Evolutionary conservation across 2,329 filamentous ascomycete genomes (phyloP).

Genomic region (Aspergillus chevalieri): DNA sequence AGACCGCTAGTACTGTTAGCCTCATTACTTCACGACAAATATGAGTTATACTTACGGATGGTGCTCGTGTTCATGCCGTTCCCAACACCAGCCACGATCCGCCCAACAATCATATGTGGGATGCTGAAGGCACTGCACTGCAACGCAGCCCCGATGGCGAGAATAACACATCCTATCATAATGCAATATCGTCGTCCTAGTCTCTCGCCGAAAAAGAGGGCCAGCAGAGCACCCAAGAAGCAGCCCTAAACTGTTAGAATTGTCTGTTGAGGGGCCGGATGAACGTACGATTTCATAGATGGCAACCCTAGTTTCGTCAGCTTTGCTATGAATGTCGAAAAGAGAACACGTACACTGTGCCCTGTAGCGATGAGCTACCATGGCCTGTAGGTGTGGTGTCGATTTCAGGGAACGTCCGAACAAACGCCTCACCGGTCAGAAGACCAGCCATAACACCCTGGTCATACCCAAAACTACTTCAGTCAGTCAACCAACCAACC

Average conservation of each 20-base stretch:
- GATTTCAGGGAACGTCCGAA: constrained; percentile 21
- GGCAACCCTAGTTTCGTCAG: constrained; percentile 24
- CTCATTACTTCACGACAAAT: background rate
- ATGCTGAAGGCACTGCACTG: constrained; percentile 30
- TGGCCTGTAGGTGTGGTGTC: constrained; percentile 25
- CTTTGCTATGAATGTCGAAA: background rate
- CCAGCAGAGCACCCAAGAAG: constrained; percentile 49
- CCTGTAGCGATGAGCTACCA: constrained; percentile 41
- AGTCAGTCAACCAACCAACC: constrained; percentile 1
- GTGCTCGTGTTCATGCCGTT: constrained; percentile 42
- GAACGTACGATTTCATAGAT: constrained; percentile 39
- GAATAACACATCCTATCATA: constrained; percentile 35
- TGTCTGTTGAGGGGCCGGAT: background rate
- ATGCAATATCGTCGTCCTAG: constrained; percentile 46
- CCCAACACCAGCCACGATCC: constrained; percentile 45
- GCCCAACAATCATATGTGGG: constrained; percentile 35
- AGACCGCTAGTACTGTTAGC: constrained; percentile 12
- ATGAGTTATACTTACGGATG: constrained; percentile 24
- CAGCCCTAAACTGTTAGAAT: constrained; percentile 38
- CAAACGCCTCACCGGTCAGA: constrained; percentile 24
- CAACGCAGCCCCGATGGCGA: constrained; percentile 25
- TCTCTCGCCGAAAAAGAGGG: constrained; percentile 40
- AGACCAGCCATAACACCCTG: constrained; percentile 36
- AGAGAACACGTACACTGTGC: constrained; percentile 30
- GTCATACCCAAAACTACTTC: constrained; percentile 28